Conservation (phyloP, 768 basidiomycete genomes). For the Boletus reticulatus region DNA sequence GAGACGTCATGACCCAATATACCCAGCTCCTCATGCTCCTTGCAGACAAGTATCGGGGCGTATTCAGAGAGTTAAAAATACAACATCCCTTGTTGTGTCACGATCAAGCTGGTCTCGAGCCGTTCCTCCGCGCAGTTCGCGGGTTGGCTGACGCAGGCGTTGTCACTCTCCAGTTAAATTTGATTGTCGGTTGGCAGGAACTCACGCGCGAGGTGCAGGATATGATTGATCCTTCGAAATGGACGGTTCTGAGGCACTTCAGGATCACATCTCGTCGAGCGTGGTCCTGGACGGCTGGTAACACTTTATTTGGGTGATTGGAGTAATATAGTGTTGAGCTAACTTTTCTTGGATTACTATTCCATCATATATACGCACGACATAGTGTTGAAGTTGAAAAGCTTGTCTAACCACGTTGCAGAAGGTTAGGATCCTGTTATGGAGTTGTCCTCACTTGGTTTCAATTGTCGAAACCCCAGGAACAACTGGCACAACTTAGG, state of each 20-base stretch:
- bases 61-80: conserved; percentile 18
- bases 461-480: too few relatives aligned
- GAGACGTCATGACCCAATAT: conserved; percentile 10
- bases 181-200: conserved; percentile 17
- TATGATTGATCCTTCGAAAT: conserved; percentile 22
- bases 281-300: conserved; percentile 17
- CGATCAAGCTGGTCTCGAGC: conserved; percentile 13
- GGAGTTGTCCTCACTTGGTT: too few relatives aligned
- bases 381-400: too few relatives aligned
- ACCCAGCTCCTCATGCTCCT: conserved; percentile 18
- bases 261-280: conserved; percentile 10
- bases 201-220: conserved; percentile 19
- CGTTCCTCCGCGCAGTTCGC: conserved; percentile 18
- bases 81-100: conserved; percentile 18
- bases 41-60: conserved; percentile 20
- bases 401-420: too few relatives aligned
- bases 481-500: too few relatives aligned
- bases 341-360: too few relatives aligned
- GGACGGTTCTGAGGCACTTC: conserved; percentile 13
- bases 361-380: too few relatives aligned
- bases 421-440: too few relatives aligned
- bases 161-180: conserved; percentile 9
- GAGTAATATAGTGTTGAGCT: neutral
- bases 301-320: conserved; percentile 3
- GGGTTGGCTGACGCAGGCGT: conserved; percentile 12